A percentile compares a stretch with the other conserved stretches of the same genome.
Conservation (phyloP, 305 asterid species). For the Fraxinus sp. region DNA sequence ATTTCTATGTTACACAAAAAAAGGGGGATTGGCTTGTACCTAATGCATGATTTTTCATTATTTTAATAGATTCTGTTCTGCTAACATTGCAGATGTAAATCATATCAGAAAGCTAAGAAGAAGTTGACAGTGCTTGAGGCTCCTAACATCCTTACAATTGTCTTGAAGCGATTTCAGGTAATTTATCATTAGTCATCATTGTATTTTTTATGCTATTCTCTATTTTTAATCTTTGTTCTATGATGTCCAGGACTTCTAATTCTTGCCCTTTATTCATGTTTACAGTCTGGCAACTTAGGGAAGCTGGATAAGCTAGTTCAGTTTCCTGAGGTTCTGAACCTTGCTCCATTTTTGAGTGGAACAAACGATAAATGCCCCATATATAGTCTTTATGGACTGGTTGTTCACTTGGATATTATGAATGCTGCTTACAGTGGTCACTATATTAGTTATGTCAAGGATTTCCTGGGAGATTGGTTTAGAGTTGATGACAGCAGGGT, state of each 20-base stretch:
- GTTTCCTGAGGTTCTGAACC: slow-evolving; percentile 58
- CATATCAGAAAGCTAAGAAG: slow-evolving; percentile 63
- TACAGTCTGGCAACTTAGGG: slow-evolving; percentile 53
- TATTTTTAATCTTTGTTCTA: too few species aligned
- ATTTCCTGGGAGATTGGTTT: slow-evolving; percentile 49
- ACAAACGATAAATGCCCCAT: slow-evolving; percentile 42
- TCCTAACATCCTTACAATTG: slow-evolving; percentile 61
- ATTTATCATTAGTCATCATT: slow-evolving; percentile 1
- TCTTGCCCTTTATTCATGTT: not conserved
- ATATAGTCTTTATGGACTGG: slow-evolving; percentile 56
- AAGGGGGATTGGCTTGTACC: not conserved
- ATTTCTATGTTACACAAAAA: not conserved
- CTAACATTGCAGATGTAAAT: slow-evolving; percentile 48
- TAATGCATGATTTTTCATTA: not conserved
- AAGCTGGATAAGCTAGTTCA: slow-evolving; percentile 50
- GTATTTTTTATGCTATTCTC: not conserved
- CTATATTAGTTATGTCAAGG: slow-evolving; percentile 58
- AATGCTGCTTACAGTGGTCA: slow-evolving; percentile 54
- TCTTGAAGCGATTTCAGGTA: slow-evolving; percentile 59
- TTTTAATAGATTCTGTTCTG: slow-evolving; percentile 3
- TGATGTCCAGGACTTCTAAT: too few species aligned
- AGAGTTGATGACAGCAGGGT: slow-evolving; percentile 59
- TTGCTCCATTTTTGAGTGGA: slow-evolving; percentile 53
- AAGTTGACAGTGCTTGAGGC: slow-evolving; percentile 52
- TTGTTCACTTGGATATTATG: slow-evolving; percentile 54